phyloP scores from a whole-genome alignment of 129 eudicot species.

The Dittrichia graveolens region DNA sequence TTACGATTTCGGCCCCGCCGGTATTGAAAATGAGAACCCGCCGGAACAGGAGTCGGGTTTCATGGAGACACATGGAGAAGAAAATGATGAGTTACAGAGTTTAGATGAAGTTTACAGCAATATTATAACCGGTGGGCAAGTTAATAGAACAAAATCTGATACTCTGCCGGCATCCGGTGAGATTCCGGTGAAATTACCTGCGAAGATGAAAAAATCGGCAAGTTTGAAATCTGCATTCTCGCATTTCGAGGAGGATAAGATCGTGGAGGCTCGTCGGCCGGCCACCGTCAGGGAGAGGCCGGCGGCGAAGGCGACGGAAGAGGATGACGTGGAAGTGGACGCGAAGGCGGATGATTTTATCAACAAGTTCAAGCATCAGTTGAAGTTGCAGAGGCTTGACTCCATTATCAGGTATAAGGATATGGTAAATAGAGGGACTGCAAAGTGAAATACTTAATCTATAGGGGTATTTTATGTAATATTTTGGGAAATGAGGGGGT shows the following conservation, averaged over 20 bases:
- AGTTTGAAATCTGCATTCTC: slow-evolving; percentile 68
- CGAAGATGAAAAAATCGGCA: slow-evolving; percentile 80
- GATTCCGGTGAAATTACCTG: slow-evolving; percentile 52
- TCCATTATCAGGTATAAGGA: slow-evolving; percentile 85
- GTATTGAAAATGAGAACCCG: background rate
- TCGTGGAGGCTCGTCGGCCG: slow-evolving; percentile 75
- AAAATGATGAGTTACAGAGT: slow-evolving; percentile 33
- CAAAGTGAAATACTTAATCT: slow-evolving; percentile 27
- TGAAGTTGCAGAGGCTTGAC: slow-evolving; percentile 87
- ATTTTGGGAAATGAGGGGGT: slow-evolving; percentile 24
- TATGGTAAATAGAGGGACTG: slow-evolving; percentile 61
- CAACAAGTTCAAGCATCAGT: slow-evolving; percentile 73
- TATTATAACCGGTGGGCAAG: slow-evolving; percentile 29
- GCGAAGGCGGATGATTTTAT: slow-evolving; percentile 90
- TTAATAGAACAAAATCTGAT: slow-evolving; percentile 70
- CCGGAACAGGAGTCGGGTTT: background rate
- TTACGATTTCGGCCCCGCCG: slow-evolving; percentile 21
- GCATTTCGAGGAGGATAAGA: slow-evolving; percentile 63
- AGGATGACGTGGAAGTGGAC: slow-evolving; percentile 71
- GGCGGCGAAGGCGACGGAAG: slow-evolving; percentile 42
- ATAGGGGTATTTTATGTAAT: slow-evolving; percentile 33
- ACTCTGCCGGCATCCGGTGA: slow-evolving; percentile 72
- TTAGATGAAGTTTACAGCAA: slow-evolving; percentile 68
- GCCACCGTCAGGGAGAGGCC: slow-evolving; percentile 63
- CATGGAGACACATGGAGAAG: slow-evolving; percentile 28